Percentiles rank a stretch among this genome's conserved stretches.
These are phyloP conservation scores for Aspergillus niger DNA, from an alignment of 2,329 filamentous ascomycete species.

Conservation along the genomic window DNA sequence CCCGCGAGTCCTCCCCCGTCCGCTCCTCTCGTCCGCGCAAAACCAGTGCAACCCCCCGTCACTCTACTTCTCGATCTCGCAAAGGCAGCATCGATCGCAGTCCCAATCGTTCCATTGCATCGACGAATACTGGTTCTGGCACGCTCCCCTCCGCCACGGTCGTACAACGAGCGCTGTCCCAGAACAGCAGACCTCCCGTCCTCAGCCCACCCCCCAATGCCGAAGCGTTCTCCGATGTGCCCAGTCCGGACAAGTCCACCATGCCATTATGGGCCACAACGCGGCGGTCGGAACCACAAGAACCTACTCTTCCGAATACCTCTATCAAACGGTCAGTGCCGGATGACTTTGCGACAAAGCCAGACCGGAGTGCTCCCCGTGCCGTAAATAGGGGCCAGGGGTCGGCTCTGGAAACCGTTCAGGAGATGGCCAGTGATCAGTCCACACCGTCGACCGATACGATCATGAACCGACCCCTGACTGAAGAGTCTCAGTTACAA, in stretches of 20 bases:
- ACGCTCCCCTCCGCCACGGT: constrained; percentile 62
- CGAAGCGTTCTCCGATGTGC: constrained; percentile 63
- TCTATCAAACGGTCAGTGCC: constrained; percentile 37
- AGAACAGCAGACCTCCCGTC: constrained; percentile 67
- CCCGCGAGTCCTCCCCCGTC: constrained; percentile 52
- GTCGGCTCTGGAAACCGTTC: constrained; percentile 80
- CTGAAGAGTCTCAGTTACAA: constrained; percentile 39
- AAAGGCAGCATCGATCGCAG: constrained; percentile 70
- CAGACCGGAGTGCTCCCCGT: constrained; percentile 46
- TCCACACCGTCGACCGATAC: constrained; percentile 61
- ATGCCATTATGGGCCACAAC: constrained; percentile 40
- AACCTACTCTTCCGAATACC: constrained; percentile 38
- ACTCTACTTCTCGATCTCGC: constrained; percentile 56
- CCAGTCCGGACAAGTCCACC: constrained; percentile 65
- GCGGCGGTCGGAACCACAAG: constrained; percentile 31
- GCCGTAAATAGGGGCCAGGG: constrained; percentile 61
- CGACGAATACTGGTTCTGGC: constrained; percentile 33
- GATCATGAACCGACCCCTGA: constrained; percentile 43
- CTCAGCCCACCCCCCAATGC: constrained; percentile 56
- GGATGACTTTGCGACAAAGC: constrained; percentile 32
- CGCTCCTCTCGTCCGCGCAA: constrained; percentile 35
- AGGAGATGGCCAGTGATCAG: constrained; percentile 76
- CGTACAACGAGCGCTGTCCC: constrained; percentile 68
- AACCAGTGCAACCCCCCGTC: constrained; percentile 34
- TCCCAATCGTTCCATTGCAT: constrained; percentile 57